phyloP scores from a whole-genome alignment of 441 rosid species.

The Euphorbia corollata region DNA sequence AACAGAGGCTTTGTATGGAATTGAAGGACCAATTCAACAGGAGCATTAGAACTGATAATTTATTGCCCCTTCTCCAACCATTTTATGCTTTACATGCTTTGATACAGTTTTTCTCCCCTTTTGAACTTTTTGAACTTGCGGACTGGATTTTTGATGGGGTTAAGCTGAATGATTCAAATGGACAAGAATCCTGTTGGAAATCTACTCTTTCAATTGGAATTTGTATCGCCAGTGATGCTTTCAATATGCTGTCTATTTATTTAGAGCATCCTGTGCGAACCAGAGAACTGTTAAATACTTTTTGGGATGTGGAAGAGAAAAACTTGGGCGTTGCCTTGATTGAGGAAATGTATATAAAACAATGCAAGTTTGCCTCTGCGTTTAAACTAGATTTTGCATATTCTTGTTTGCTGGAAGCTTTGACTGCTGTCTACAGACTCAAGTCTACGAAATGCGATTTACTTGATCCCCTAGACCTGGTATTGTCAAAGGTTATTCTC shows the following conservation, averaged over 20 bases:
- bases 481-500: conserved; percentile 41
- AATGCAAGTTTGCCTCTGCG: conserved; percentile 50
- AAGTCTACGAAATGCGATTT: conserved; percentile 28
- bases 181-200: conserved; percentile 26
- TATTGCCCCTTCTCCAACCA: conserved; percentile 43
- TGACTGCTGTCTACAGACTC: conserved; percentile 38
- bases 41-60: conserved; percentile 40
- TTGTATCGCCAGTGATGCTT: conserved; percentile 60
- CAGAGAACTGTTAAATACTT: conserved; percentile 35
- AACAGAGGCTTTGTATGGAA: conserved; percentile 37
- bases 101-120: conserved; percentile 54
- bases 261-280: conserved; percentile 42
- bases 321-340: conserved; percentile 40
- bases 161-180: conserved; percentile 26
- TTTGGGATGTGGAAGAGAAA: conserved; percentile 50
- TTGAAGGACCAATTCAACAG: conserved; percentile 39
- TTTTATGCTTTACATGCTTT: conserved; percentile 52
- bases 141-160: conserved; percentile 49
- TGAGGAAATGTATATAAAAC: conserved; percentile 51
- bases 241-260: conserved; percentile 47
- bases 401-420: conserved; percentile 60
- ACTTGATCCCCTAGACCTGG: conserved; percentile 56
- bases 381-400: conserved; percentile 46
- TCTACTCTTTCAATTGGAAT: conserved; percentile 46
- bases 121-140: conserved; percentile 54